Evolutionary conservation across 352 stramenopile species (phyloP).

Genomic region (Globisporangium yorkense): DNA sequence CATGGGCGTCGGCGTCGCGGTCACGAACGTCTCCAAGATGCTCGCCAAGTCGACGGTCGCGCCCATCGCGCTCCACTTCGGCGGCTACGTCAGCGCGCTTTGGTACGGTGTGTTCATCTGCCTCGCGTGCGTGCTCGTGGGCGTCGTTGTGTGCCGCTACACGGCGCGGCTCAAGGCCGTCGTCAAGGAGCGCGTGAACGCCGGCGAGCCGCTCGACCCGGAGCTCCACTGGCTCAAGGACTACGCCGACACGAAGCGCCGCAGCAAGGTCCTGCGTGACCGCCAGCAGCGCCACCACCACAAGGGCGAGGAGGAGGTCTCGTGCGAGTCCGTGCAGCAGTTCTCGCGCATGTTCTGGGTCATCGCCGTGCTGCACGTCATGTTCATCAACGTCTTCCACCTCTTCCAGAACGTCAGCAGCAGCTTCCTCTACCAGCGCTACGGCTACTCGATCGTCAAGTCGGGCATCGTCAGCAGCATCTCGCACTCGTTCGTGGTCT

Average conservation of each 20-base stretch:
- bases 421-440: slow-evolving; percentile 82
- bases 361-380: slow-evolving; percentile 77
- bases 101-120: slow-evolving; percentile 76
- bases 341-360: slow-evolving; percentile 88
- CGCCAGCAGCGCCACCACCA: neutral
- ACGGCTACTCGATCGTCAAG: slow-evolving; percentile 83
- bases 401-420: slow-evolving; percentile 90
- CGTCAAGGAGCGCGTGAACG: slow-evolving; percentile 53
- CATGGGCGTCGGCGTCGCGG: slow-evolving; percentile 83
- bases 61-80: slow-evolving; percentile 79
- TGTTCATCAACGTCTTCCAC: slow-evolving; percentile 90
- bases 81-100: slow-evolving; percentile 79
- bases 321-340: slow-evolving; percentile 55
- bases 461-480: slow-evolving; percentile 76
- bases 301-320: slow-evolving; percentile 18
- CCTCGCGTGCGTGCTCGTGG: slow-evolving; percentile 41
- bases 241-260: slow-evolving; percentile 62
- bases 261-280: slow-evolving; percentile 29
- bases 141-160: slow-evolving; percentile 51
- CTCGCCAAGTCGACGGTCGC: slow-evolving; percentile 85
- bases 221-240: slow-evolving; percentile 65
- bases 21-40: slow-evolving; percentile 91
- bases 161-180: slow-evolving; percentile 54
- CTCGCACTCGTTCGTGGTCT: slow-evolving; percentile 77
- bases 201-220: slow-evolving; percentile 44